A percentile compares a stretch with the other conserved stretches of the same genome.
phyloP scores from a whole-genome alignment of 352 stramenopile species.

The Phytophthora pinifolia region DNA sequence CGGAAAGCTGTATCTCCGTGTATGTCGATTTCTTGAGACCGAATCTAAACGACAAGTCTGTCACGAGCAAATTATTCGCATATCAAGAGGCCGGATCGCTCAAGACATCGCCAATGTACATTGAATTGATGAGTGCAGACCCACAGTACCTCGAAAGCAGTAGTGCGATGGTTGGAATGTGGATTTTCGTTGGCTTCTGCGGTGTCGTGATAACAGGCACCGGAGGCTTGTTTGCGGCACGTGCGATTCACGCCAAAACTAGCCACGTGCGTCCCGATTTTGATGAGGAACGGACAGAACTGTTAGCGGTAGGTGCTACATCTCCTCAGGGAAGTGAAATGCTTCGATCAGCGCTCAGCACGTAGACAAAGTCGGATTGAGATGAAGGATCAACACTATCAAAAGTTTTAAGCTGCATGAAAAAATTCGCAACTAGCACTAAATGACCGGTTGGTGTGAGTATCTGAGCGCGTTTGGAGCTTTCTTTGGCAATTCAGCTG shows the following conservation, averaged over 20 bases:
- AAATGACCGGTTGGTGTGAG: too few species aligned
- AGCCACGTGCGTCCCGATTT: constrained; percentile 47
- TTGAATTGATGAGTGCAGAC: constrained; percentile 41
- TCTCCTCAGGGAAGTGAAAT: constrained; percentile 14
- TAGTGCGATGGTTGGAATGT: constrained; percentile 52
- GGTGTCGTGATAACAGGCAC: constrained; percentile 30
- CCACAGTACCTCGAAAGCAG: constrained; percentile 41
- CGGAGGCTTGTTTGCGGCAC: constrained; percentile 34
- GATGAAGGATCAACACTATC: too few species aligned
- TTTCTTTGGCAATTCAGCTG: too few species aligned
- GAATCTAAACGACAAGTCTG: constrained; percentile 18
- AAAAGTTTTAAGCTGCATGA: too few species aligned
- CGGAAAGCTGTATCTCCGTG: constrained; percentile 36
- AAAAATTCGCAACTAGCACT: too few species aligned
- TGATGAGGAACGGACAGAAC: constrained; percentile 19
- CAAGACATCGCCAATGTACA: constrained; percentile 43
- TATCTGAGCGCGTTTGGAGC: too few species aligned
- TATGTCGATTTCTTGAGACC: constrained; percentile 44
- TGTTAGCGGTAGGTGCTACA: constrained; percentile 21
- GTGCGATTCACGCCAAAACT: constrained; percentile 37
- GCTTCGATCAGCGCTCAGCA: constrained; percentile 9
- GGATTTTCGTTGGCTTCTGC: constrained; percentile 64
- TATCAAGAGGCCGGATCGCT: constrained; percentile 51
- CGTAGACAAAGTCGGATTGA: constrained; percentile 9
- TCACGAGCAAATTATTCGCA: constrained; percentile 55